phyloP scores from a whole-genome alignment of 768 basidiomycete genomes.

The Trichaptum fuscoviolaceum region DNA sequence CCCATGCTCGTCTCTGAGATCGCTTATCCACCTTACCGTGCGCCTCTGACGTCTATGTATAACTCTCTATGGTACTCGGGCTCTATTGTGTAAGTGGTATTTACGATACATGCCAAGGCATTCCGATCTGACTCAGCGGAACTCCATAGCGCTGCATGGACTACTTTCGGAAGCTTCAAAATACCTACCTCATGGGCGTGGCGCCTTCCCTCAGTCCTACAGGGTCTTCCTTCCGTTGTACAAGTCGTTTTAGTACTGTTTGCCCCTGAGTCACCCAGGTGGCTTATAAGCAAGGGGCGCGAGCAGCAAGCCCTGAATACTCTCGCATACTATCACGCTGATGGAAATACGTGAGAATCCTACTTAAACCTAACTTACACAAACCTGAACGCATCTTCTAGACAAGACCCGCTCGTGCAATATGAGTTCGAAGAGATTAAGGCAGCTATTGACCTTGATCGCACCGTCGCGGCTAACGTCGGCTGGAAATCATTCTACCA shows the following conservation, averaged over 20 bases:
- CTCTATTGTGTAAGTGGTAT: conserved; percentile 55
- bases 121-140: conserved; percentile 16
- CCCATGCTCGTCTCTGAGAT: conserved; percentile 83
- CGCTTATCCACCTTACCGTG: conserved; percentile 81
- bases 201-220: conserved; percentile 75
- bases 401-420: conserved; percentile 59
- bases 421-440: conserved; percentile 82
- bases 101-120: not conserved
- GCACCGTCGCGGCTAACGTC: conserved; percentile 48
- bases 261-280: conserved; percentile 82
- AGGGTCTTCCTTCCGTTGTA: conserved; percentile 62
- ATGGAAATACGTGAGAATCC: conserved; percentile 50
- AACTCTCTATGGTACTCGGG: conserved; percentile 88
- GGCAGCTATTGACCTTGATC: conserved; percentile 67
- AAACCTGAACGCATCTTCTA: conserved; percentile 14
- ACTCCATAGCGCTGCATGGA: conserved; percentile 57
- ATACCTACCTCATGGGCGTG: conserved; percentile 68
- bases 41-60: conserved; percentile 70
- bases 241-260: conserved; percentile 65
- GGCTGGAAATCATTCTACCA: conserved; percentile 66
- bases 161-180: conserved; percentile 76
- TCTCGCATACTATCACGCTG: conserved; percentile 81
- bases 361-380: not conserved
- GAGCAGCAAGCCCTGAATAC: conserved; percentile 62
- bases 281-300: conserved; percentile 69